These are phyloP conservation scores for Aspergillus fijiensis DNA, from an alignment of 2,329 filamentous ascomycete genomes.

Conservation along the genomic window DNA sequence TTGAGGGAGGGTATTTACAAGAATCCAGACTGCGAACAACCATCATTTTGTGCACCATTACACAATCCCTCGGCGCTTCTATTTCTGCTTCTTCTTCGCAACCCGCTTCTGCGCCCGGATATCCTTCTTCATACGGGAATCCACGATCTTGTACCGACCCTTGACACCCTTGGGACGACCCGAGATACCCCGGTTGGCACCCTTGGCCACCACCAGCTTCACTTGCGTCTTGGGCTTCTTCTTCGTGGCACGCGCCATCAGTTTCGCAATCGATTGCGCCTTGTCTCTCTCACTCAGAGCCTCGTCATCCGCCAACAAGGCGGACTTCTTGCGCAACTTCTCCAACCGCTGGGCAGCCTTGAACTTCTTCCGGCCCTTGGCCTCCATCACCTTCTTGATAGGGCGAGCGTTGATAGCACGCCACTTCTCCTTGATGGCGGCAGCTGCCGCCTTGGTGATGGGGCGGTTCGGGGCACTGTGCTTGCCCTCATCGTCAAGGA, in stretches of 20 bases:
- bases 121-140: slow-evolving; percentile 95
- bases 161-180: slow-evolving; percentile 89
- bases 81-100: slow-evolving; percentile 67
- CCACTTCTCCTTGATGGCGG: slow-evolving; percentile 90
- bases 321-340: slow-evolving; percentile 97
- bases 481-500: slow-evolving; percentile 83
- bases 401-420: slow-evolving; percentile 91
- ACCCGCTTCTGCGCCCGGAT: slow-evolving; percentile 79
- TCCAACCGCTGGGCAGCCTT: slow-evolving; percentile 87
- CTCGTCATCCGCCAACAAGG: slow-evolving; percentile 82
- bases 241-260: slow-evolving; percentile 78
- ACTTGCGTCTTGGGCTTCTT: slow-evolving; percentile 83
- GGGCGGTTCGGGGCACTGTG: slow-evolving; percentile 85
- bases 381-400: slow-evolving; percentile 98
- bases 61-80: slow-evolving; percentile 7
- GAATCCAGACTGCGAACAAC: slow-evolving; percentile 10
- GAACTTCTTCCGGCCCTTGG: slow-evolving; percentile 94
- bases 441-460: slow-evolving; percentile 85
- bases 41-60: slow-evolving; percentile 10
- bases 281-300: slow-evolving; percentile 96
- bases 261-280: slow-evolving; percentile 74
- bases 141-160: slow-evolving; percentile 96
- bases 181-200: slow-evolving; percentile 78
- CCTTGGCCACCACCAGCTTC: slow-evolving; percentile 84
- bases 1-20: slow-evolving; percentile 21